Percentiles rank a stretch among this genome's conserved stretches.
Conservation (phyloP, 176 grass and related monocot genomes). For the Triticum timopheevii region DNA sequence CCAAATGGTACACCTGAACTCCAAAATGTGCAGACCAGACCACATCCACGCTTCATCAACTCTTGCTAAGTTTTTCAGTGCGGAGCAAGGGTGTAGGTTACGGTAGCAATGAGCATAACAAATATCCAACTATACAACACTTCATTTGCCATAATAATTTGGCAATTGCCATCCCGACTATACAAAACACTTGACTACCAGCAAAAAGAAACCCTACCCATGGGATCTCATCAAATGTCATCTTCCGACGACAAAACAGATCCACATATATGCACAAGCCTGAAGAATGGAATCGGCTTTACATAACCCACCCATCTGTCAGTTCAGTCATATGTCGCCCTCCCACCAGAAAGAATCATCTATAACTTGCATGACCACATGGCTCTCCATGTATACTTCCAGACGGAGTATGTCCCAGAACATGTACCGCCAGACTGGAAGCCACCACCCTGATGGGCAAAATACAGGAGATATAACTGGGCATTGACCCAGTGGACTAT, state of each 20-base stretch:
- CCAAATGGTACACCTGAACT: background rate
- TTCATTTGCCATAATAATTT: background rate
- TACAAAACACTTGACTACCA: background rate
- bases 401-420: background rate
- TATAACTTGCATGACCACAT: background rate
- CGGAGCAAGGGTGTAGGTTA: background rate
- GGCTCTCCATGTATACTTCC: background rate
- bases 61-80: too few relatives aligned
- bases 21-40: too few relatives aligned
- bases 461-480: background rate
- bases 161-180: background rate
- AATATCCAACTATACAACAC: background rate
- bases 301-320: background rate
- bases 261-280: background rate
- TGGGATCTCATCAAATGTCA: background rate
- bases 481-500: background rate
- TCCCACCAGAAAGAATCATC: background rate
- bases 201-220: background rate
- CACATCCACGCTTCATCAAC: too few relatives aligned
- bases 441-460: background rate
- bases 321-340: background rate
- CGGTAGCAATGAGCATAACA: background rate
- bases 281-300: background rate
- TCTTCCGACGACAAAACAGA: background rate
- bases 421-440: background rate